Conservation (phyloP, 495 filamentous ascomycete genomes). For the Podospora pseudopauciseta region DNA sequence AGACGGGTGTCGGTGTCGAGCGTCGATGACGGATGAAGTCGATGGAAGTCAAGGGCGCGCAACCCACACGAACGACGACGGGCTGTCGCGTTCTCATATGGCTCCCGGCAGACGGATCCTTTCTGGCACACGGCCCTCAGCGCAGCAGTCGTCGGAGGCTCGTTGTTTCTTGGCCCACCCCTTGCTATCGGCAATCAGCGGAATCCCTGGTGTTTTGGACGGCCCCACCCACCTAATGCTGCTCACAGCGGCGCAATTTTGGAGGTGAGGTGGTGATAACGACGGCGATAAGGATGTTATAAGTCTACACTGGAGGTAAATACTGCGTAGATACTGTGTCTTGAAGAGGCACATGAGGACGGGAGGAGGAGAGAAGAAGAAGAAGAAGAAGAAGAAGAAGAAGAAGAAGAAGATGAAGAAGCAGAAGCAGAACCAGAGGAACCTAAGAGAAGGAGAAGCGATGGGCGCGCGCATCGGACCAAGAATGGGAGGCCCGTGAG, state of each 20-base stretch:
- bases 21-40: not conserved
- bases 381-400: not conserved
- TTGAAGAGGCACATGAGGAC: too few species aligned
- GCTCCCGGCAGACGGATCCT: constrained; percentile 1
- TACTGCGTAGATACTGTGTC: too few species aligned
- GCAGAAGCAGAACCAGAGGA: not conserved
- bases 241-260: constrained; percentile 16
- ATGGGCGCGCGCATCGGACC: not conserved
- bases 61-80: constrained; percentile 11
- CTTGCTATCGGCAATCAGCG: constrained; percentile 23
- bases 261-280: not conserved
- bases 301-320: too few species aligned
- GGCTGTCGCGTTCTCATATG: constrained; percentile 15
- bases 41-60: not conserved
- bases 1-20: not conserved
- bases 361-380: not conserved
- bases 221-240: constrained; percentile 23
- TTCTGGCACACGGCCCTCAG: not conserved
- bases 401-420: not conserved
- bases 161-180: constrained; percentile 9
- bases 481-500: not conserved
- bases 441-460: not conserved
- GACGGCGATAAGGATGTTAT: not conserved
- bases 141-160: not conserved
- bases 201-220: constrained; percentile 19